These are phyloP conservation scores for Tremella fuciformis DNA, from an alignment of 768 basidiomycete species.

Conservation along the genomic window DNA sequence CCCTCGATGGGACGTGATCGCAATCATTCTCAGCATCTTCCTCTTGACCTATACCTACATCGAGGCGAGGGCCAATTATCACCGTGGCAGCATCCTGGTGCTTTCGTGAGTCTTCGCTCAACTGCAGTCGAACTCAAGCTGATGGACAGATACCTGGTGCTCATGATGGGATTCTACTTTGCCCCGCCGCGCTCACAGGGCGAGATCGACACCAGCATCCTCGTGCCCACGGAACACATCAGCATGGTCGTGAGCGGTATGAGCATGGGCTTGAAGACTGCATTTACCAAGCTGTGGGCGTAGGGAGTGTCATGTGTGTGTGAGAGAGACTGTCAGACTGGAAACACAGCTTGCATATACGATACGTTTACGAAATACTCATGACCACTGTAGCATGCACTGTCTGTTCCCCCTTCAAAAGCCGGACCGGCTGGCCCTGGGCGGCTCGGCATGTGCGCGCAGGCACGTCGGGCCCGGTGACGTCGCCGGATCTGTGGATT, in stretches of 20 bases:
- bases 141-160: constrained; percentile 74
- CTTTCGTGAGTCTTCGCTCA: constrained; percentile 62
- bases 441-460: too few species aligned
- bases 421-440: too few species aligned
- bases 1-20: constrained; percentile 96
- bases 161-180: constrained; percentile 87
- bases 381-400: constrained; percentile 7
- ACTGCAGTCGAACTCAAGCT: constrained; percentile 5
- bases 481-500: too few species aligned
- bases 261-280: constrained; percentile 3
- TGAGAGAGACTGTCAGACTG: not conserved
- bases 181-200: constrained; percentile 50
- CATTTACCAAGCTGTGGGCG: constrained; percentile 7
- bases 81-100: constrained; percentile 91
- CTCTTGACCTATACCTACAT: constrained; percentile 98
- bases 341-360: not conserved
- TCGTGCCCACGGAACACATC: not conserved
- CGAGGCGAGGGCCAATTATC: constrained; percentile 97
- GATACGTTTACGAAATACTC: not conserved
- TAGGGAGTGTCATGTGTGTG: too few species aligned
- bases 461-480: too few species aligned
- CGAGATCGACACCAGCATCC: not conserved
- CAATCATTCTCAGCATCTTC: constrained; percentile 92
- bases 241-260: not conserved
- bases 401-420: too few species aligned